Evolutionary conservation across 148 eudicot genomes (phyloP).

Genomic region (Fagopyrum homotropicum): DNA sequence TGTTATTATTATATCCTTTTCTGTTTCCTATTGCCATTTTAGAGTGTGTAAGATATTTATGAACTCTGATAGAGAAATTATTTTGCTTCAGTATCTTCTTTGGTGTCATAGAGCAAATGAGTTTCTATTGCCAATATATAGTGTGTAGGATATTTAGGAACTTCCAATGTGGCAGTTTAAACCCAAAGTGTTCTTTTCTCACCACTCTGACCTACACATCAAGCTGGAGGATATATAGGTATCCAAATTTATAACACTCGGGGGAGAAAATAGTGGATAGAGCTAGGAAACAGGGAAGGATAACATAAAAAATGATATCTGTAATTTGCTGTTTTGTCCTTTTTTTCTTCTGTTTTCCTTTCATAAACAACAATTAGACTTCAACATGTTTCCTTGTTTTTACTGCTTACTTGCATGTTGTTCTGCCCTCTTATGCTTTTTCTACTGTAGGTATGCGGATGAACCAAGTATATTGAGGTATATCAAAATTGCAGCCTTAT

Average conservation of each 20-base stretch:
- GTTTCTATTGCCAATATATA: background rate
- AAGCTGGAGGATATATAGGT: background rate
- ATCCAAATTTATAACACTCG: background rate
- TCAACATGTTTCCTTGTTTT: background rate
- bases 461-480: slow-evolving; percentile 78
- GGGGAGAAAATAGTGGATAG: background rate
- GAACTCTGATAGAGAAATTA: background rate
- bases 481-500: slow-evolving; percentile 69
- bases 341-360: background rate
- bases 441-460: slow-evolving; percentile 40
- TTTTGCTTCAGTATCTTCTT: background rate
- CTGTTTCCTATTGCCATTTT: background rate
- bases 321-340: background rate
- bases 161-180: background rate
- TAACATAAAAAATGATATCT: background rate
- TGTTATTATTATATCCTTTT: background rate
- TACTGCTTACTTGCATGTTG: background rate
- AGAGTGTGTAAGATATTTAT: background rate
- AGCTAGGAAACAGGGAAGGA: background rate
- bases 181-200: background rate
- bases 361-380: background rate
- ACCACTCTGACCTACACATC: background rate
- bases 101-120: background rate
- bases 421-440: background rate
- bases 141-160: background rate